Conservation (phyloP, 2,329 filamentous ascomycete genomes). For the Knufia fluminis region DNA sequence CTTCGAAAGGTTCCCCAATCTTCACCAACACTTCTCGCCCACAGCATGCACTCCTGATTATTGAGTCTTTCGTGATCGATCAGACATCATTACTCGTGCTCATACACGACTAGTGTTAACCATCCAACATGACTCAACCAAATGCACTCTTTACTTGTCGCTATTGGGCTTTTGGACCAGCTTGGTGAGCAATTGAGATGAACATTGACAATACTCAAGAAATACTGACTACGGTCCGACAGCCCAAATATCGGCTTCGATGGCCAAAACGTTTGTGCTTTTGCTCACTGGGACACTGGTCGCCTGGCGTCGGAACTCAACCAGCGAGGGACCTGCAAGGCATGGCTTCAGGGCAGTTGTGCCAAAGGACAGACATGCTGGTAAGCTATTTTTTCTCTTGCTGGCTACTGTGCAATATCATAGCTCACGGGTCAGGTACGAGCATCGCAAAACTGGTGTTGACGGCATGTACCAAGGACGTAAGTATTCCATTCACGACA, state of each 20-base stretch:
- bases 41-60: not conserved
- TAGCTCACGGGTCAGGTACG: slow-evolving; percentile 1
- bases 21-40: no score
- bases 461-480: slow-evolving; percentile 19
- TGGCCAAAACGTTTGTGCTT: slow-evolving; percentile 11
- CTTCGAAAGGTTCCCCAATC: no score
- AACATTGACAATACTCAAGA: no score
- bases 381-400: no score
- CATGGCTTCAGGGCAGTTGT: slow-evolving; percentile 15
- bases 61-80: not conserved
- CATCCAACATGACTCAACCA: not conserved
- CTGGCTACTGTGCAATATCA: no score
- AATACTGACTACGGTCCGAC: no score
- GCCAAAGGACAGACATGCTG: slow-evolving; percentile 13
- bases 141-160: slow-evolving; percentile 15
- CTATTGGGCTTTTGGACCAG: slow-evolving; percentile 20
- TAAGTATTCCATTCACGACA: slow-evolving; percentile 4
- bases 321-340: slow-evolving; percentile 20
- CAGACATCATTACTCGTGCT: not conserved
- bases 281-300: slow-evolving; percentile 21
- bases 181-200: slow-evolving; percentile 8
- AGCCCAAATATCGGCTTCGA: slow-evolving; percentile 15
- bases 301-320: slow-evolving; percentile 12
- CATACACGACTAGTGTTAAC: not conserved
- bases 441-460: slow-evolving; percentile 20